These are phyloP conservation scores for Trichoderma polysporum DNA, from an alignment of 2,329 filamentous ascomycete genomes.

Conservation along the genomic window DNA sequence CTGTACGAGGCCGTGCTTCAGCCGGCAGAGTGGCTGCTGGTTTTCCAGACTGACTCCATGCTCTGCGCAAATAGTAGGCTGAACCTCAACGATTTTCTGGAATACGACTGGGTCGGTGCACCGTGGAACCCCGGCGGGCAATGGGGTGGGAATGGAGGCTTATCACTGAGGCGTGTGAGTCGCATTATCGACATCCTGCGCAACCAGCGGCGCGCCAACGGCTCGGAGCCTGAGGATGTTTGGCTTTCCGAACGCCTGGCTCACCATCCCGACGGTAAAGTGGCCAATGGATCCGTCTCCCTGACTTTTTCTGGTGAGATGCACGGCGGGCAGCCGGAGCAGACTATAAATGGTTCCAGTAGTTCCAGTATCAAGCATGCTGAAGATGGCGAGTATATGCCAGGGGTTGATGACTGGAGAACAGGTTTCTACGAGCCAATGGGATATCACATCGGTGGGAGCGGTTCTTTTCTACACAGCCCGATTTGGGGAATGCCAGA, in stretches of 20 bases:
- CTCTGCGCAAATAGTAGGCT: conserved; percentile 52
- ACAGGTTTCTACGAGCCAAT: conserved; percentile 56
- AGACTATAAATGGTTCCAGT: conserved; percentile 27
- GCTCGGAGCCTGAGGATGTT: conserved; percentile 54
- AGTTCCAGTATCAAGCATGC: conserved; percentile 24
- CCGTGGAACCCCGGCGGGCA: conserved; percentile 45
- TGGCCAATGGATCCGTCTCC: conserved; percentile 53
- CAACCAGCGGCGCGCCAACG: conserved; percentile 44
- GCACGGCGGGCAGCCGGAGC: conserved; percentile 35
- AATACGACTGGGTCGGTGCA: conserved; percentile 55
- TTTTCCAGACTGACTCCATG: conserved; percentile 57
- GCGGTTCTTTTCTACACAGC: conserved; percentile 45
- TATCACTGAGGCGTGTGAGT: conserved; percentile 53
- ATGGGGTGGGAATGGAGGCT: conserved; percentile 53
- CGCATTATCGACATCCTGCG: conserved; percentile 53
- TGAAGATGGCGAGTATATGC: conserved; percentile 34
- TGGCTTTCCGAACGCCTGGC: conserved; percentile 55
- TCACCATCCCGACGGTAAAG: conserved; percentile 46
- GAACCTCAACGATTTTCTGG: conserved; percentile 50
- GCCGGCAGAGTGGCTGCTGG: conserved; percentile 53
- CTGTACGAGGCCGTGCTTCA: conserved; percentile 51
- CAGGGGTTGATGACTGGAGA: conserved; percentile 50
- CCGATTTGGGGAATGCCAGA: conserved; percentile 51
- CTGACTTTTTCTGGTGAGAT: conserved; percentile 53
- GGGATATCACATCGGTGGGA: conserved; percentile 57